Evolutionary conservation across 2,329 filamentous ascomycete species (phyloP).

Genomic region (Exophiala sp.): DNA sequence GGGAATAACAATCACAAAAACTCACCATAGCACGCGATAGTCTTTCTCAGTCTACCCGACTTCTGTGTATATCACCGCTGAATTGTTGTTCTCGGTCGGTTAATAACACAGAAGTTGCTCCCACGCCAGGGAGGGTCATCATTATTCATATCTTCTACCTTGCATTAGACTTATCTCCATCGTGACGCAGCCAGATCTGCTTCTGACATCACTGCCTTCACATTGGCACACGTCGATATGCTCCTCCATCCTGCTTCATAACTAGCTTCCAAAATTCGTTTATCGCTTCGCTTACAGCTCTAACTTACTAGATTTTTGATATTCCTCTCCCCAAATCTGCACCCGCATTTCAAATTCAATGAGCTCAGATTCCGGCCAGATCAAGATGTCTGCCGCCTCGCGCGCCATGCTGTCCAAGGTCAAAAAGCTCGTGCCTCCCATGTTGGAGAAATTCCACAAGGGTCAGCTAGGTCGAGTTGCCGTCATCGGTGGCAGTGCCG

Average conservation of each 20-base stretch:
- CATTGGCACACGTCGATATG: not conserved
- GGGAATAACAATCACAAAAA: too few species aligned
- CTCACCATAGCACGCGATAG: too few species aligned
- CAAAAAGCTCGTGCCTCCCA: constrained; percentile 85
- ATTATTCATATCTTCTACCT: too few species aligned
- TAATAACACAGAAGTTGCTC: too few species aligned
- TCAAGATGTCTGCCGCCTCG: constrained; percentile 63
- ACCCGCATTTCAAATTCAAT: constrained; percentile 3
- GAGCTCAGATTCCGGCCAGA: constrained; percentile 17
- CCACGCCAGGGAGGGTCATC: too few species aligned
- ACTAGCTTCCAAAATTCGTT: not conserved
- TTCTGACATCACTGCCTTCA: constrained; percentile 16
- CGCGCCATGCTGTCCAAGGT: constrained; percentile 75
- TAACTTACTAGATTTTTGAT: not conserved
- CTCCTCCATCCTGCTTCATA: not conserved
- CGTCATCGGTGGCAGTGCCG: constrained; percentile 90
- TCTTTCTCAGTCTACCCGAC: too few species aligned
- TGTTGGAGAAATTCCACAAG: constrained; percentile 96
- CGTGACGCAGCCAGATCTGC: constrained; percentile 9
- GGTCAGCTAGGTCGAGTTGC: constrained; percentile 88
- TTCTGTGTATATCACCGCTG: too few species aligned
- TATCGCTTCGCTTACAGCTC: constrained; percentile 1
- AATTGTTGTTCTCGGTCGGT: too few species aligned
- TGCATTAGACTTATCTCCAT: not conserved
- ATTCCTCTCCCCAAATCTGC: not conserved